These are phyloP conservation scores for Dovyalis caffra DNA, from an alignment of 345 rosid species.

Conservation along the genomic window DNA sequence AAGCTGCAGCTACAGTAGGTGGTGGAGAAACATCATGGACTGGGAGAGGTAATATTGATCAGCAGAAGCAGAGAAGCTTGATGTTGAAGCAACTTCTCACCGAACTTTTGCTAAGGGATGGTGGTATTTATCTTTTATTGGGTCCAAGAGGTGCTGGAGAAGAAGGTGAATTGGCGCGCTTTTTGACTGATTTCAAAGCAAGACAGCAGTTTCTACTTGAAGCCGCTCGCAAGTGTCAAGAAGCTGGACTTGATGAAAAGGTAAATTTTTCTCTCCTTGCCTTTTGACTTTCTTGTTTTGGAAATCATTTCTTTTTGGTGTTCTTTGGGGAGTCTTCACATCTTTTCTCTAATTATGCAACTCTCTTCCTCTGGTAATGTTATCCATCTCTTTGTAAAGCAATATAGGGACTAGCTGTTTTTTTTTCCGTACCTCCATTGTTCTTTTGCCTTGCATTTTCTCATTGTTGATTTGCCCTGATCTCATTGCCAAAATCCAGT, in stretches of 20 bases:
- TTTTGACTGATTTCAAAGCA: slow-evolving; percentile 54
- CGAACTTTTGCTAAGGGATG: slow-evolving; percentile 84
- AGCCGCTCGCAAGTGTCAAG: slow-evolving; percentile 85
- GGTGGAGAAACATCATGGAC: slow-evolving; percentile 91
- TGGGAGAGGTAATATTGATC: slow-evolving; percentile 76
- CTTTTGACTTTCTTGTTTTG: not conserved
- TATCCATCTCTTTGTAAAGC: not conserved
- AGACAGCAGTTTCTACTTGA: slow-evolving; percentile 85
- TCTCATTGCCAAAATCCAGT: slow-evolving; percentile 36
- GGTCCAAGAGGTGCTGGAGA: slow-evolving; percentile 87
- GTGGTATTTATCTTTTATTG: slow-evolving; percentile 74
- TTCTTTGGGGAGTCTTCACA: not conserved
- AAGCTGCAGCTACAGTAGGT: slow-evolving; percentile 93
- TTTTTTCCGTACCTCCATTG: not conserved
- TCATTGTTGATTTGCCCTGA: slow-evolving; percentile 1
- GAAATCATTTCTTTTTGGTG: not conserved
- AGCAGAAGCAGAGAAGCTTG: slow-evolving; percentile 80
- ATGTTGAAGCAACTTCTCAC: slow-evolving; percentile 91
- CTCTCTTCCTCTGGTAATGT: not conserved
- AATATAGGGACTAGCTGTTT: not conserved
- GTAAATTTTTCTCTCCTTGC: slow-evolving; percentile 42
- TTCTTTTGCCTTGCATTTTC: not conserved
- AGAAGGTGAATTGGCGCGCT: slow-evolving; percentile 85
- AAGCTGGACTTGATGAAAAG: slow-evolving; percentile 88
- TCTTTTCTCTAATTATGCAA: not conserved